Evolutionary conservation across 345 rosid genomes (phyloP).

Genomic region (Eucalyptus erythrocorys): DNA sequence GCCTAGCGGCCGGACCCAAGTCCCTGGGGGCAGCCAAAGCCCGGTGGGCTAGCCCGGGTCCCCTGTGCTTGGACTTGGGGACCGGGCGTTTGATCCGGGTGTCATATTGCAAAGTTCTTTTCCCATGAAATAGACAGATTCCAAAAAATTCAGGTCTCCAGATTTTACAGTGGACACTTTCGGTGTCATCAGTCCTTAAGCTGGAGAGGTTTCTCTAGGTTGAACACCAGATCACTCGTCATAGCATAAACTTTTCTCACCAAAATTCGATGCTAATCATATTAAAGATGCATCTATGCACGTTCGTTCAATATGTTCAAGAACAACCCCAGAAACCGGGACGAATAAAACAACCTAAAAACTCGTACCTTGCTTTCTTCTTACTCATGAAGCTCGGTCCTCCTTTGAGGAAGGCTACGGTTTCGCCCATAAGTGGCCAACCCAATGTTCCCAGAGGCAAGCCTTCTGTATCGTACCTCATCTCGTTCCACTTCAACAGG

Average conservation of each 20-base stretch:
- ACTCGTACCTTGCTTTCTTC: constrained; percentile 51
- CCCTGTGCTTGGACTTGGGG: neutral
- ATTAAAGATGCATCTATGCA: neutral
- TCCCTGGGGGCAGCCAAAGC: neutral
- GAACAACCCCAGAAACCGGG: neutral
- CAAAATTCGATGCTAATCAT: neutral
- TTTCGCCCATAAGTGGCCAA: constrained; percentile 92
- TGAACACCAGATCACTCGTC: neutral
- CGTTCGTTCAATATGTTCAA: neutral
- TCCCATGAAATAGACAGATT: neutral
- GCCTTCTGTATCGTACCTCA: constrained; percentile 56
- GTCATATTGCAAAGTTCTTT: neutral
- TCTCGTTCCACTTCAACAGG: constrained; percentile 63
- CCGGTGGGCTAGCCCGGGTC: neutral
- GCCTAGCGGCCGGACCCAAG: neutral
- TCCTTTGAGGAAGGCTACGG: constrained; percentile 78
- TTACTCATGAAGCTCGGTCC: constrained; percentile 85
- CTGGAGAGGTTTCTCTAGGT: neutral
- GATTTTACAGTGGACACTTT: neutral
- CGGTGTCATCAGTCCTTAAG: neutral
- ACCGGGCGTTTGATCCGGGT: neutral
- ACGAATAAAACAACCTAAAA: neutral
- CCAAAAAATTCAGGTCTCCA: neutral
- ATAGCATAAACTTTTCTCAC: neutral
- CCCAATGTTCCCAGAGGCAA: constrained; percentile 52